Evolutionary conservation across 805 yeast species (phyloP).

Genomic region (Sugiyamaella valdiviana): DNA sequence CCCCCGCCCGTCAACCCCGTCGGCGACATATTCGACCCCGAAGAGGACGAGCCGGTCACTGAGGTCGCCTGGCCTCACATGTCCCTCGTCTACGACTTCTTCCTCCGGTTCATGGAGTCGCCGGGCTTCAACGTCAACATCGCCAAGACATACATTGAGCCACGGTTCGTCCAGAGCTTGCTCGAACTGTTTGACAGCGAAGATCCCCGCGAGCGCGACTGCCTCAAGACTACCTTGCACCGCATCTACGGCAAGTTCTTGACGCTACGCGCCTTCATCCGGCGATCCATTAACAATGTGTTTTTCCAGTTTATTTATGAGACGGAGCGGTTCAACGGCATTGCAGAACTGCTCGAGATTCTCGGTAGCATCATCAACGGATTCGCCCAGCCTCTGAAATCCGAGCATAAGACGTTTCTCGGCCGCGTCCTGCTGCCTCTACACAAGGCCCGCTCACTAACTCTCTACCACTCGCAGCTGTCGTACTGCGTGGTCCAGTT

Average conservation of each 20-base stretch:
- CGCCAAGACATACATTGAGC: constrained; percentile 93
- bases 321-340: constrained; percentile 92
- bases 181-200: constrained; percentile 92
- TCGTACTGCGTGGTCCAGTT: constrained; percentile 97
- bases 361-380: constrained; percentile 96
- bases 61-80: constrained; percentile 99
- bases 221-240: constrained; percentile 89
- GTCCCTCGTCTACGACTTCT: constrained; percentile 94
- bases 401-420: constrained; percentile 89
- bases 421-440: constrained; percentile 82
- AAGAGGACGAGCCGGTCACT: constrained; percentile 95
- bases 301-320: constrained; percentile 91
- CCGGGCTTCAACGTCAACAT: constrained; percentile 90
- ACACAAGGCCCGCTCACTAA: constrained; percentile 83
- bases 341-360: constrained; percentile 90
- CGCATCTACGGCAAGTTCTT: constrained; percentile 93
- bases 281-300: constrained; percentile 87
- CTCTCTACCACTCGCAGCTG: constrained; percentile 91
- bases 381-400: constrained; percentile 93
- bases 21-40: constrained; percentile 95
- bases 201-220: constrained; percentile 94
- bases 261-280: constrained; percentile 79
- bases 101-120: constrained; percentile 84
- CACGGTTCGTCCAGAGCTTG: constrained; percentile 70
- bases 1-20: constrained; percentile 98